phyloP scores from a whole-genome alignment of 225 moss, liverwort and hornwort genomes.

The Antitrichia curtipendula region DNA sequence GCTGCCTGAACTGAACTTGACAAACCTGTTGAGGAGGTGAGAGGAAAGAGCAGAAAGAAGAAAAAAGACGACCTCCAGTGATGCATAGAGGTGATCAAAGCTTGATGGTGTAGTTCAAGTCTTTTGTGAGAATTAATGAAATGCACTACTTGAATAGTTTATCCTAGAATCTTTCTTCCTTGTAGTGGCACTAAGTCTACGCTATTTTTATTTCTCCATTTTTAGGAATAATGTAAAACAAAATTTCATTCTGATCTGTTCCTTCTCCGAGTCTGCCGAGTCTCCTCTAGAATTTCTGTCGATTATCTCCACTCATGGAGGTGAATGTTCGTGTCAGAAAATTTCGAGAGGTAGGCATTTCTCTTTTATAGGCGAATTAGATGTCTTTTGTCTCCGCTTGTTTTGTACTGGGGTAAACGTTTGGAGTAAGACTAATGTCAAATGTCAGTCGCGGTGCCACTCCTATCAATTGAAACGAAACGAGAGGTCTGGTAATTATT shows the following conservation, averaged over 20 bases:
- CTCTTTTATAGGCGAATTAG: neutral
- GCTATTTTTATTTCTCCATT: neutral
- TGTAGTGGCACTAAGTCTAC: neutral
- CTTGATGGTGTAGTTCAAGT: constrained; percentile 13
- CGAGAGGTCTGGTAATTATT: neutral
- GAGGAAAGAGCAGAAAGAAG: constrained; percentile 52
- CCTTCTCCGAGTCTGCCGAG: neutral
- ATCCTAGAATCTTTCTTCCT: neutral
- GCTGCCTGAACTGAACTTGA: constrained; percentile 26
- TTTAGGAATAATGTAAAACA: neutral
- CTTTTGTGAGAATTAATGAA: neutral
- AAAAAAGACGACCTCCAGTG: constrained; percentile 57
- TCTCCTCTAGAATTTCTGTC: neutral
- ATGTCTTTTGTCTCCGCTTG: neutral
- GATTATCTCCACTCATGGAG: neutral
- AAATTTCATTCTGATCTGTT: neutral
- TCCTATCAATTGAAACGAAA: neutral
- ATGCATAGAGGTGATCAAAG: constrained; percentile 67
- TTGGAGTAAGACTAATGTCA: neutral
- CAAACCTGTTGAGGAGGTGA: constrained; percentile 60
- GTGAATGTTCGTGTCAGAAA: neutral
- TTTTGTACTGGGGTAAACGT: neutral
- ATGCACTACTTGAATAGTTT: neutral
- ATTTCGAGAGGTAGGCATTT: neutral
- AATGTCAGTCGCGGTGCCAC: neutral